A percentile compares a stretch with the other conserved stretches of the same genome.
phyloP scores from a whole-genome alignment of 139 green algal genomes.

The Nannochloris sp. region DNA sequence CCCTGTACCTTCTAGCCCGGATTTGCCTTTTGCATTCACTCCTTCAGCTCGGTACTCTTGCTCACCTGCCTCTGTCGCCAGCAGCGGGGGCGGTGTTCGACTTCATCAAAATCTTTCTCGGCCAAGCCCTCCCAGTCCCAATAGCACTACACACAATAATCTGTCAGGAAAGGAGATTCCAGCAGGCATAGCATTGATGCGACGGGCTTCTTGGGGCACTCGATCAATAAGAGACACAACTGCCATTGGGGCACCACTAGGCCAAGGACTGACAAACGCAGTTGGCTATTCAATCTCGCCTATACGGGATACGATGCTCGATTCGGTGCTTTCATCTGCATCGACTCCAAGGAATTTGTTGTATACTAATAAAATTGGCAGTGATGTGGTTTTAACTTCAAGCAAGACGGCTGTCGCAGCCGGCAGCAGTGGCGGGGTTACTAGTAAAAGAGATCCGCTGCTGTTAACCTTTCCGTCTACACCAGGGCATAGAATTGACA shows the following conservation, averaged over 20 bases:
- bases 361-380: too few species aligned
- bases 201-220: constrained; percentile 38
- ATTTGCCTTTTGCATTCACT: constrained; percentile 75
- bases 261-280: too few species aligned
- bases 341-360: constrained; percentile 17
- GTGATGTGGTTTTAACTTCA: too few species aligned
- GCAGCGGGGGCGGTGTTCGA: too few species aligned
- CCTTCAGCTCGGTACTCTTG: too few species aligned
- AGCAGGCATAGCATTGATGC: constrained; percentile 33
- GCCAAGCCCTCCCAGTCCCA: background rate
- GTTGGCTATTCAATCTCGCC: constrained; percentile 33
- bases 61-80: too few species aligned
- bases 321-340: constrained; percentile 5
- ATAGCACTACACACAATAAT: background rate
- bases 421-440: background rate
- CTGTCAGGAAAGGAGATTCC: constrained; percentile 40
- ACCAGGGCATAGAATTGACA: too few species aligned
- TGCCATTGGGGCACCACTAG: too few species aligned
- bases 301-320: constrained; percentile 11
- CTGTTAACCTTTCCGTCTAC: background rate
- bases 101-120: background rate
- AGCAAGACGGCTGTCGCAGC: too few species aligned
- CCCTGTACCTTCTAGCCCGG: constrained; percentile 46
- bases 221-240: constrained; percentile 3
- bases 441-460: background rate